phyloP scores from a whole-genome alignment of 140 eudicot species.

The Stevia rebaudiana region DNA sequence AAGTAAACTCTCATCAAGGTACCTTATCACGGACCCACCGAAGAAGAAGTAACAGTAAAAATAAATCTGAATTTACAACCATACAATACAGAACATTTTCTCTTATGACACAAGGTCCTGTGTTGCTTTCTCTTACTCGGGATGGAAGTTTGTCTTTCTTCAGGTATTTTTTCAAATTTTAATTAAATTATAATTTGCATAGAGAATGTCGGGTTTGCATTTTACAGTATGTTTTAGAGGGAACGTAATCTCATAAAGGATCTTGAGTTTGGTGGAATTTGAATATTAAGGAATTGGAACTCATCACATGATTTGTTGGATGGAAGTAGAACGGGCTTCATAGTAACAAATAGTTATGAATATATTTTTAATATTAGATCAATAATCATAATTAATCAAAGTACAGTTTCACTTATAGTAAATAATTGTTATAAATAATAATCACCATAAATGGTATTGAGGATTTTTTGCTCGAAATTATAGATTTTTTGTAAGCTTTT shows the following conservation, averaged over 20 bases:
- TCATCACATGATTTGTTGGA: not conserved
- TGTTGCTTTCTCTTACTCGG: constrained; percentile 63
- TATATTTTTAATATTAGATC: not conserved
- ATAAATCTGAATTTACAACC: constrained; percentile 68
- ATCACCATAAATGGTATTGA: not conserved
- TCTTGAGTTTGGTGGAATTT: not conserved
- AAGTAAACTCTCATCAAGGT: constrained; percentile 75
- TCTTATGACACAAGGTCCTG: constrained; percentile 88
- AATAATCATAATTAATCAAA: not conserved
- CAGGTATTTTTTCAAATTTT: constrained; percentile 45
- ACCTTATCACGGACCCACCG: constrained; percentile 66
- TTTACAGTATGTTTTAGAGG: not conserved
- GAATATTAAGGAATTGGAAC: not conserved
- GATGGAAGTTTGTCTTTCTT: constrained; percentile 89
- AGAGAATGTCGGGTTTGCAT: not conserved
- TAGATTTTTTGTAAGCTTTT: too few species aligned
- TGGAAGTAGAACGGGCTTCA: not conserved
- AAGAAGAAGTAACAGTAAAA: constrained; percentile 49
- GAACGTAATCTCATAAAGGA: not conserved
- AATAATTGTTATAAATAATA: too few species aligned
- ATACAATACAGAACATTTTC: constrained; percentile 86
- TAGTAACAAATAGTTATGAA: not conserved
- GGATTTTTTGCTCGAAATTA: not conserved
- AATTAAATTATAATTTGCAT: not conserved
- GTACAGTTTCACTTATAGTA: too few species aligned